Conservation (phyloP, 2,329 filamentous ascomycete genomes). For the Aspergillus ochraceus region DNA sequence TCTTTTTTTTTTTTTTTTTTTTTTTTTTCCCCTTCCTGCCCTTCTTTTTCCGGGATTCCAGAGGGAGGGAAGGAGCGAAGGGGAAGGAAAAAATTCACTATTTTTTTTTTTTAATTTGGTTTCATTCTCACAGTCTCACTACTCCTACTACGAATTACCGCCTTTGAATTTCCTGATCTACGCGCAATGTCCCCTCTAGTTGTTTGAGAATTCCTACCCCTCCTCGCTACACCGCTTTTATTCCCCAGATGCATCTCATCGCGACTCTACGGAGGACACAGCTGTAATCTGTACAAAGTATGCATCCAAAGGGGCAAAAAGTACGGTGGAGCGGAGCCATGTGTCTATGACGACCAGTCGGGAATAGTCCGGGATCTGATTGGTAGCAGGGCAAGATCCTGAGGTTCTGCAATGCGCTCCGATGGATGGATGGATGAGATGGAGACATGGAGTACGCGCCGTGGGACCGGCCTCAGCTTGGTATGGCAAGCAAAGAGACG, state of each 20-base stretch:
- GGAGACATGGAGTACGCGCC: slow-evolving; percentile 8
- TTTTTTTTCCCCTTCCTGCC: neutral
- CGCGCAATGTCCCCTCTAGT: neutral
- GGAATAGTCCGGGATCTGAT: slow-evolving; percentile 7
- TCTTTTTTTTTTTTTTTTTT: neutral
- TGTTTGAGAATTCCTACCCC: neutral
- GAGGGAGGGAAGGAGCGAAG: slow-evolving; percentile 1
- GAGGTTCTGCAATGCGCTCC: slow-evolving; percentile 24
- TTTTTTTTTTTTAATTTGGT: slow-evolving; percentile 2
- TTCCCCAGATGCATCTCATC: neutral
- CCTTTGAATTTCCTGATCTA: neutral
- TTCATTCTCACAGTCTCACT: neutral
- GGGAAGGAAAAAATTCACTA: neutral
- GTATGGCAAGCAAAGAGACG: neutral
- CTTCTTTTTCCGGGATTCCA: neutral
- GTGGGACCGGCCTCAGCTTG: slow-evolving; percentile 1
- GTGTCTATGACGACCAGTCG: slow-evolving; percentile 25
- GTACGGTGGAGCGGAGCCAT: slow-evolving; percentile 23
- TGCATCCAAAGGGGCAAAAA: slow-evolving; percentile 19
- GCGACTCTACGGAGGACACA: neutral
- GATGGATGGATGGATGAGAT: slow-evolving; percentile 13
- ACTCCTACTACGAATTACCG: neutral
- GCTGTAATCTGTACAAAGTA: neutral
- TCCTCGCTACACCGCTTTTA: slow-evolving; percentile 4
- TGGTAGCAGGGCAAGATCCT: slow-evolving; percentile 19